Evolutionary conservation across 1,139 yeast genomes (phyloP), one percentile per base, ranked within the genome.

Genomic region (Petasospora fabianii): DNA sequence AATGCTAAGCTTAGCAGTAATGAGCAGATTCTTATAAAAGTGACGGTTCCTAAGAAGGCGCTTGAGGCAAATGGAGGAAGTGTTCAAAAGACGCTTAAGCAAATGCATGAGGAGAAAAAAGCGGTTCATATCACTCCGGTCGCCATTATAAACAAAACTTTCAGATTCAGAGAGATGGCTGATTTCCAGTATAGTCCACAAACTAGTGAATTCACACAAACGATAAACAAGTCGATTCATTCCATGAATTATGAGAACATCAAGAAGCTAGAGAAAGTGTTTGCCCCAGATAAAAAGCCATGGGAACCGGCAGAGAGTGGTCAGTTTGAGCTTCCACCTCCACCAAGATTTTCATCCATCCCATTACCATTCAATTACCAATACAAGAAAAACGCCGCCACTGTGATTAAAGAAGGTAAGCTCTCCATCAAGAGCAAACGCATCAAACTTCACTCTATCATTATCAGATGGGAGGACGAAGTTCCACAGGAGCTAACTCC

Each of bases 171-270:
- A 50, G 87, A 85, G 43, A 77, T 92, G 69, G 80, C 92, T 1
- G 98, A 92, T 61, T 92, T 87, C 58, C 98, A 90, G 58, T 75
- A 77, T 46, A 66, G 74, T 24, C 75, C 90, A 15, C 74, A 73
- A 39, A 71, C 76, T 48, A 82, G 84, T 12, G 55, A 66, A 2
- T 69, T 78, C 47, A 69, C 73, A 1, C 47, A 60, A 4, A 64
- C 65, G 24, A 65, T 76, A 41, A 58, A 67, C 29, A 50, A 60
- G 1, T 61, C 78, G 1, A 49, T 77, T 1, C 62, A 61, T 30
- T 45, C 60, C 0, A 71, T 75, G 7, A 60, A 73, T 46, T 59
- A 68, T 24, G 47, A 54, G 4, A 55, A 62, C 15, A 69, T 77
- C 45, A 62, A 56, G 34, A 45, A 49, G 9, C 61, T 60, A 53